These are phyloP conservation scores for Boletellus deceptivus DNA, from an alignment of 1,284 basidiomycete species.

Conservation along the genomic window DNA sequence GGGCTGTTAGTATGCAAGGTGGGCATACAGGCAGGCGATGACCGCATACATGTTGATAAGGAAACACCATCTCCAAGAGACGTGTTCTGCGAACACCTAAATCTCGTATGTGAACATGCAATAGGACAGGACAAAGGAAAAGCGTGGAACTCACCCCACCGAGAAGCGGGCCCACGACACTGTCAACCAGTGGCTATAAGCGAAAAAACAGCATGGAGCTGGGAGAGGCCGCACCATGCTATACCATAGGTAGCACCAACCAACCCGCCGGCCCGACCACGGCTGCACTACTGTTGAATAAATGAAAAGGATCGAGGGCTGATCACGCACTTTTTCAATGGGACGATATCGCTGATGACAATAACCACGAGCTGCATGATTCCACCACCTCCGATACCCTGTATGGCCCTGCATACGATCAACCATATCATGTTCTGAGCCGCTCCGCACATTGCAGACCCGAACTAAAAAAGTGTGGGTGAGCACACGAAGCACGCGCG, in stretches of 20 bases:
- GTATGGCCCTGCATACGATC: conserved; percentile 72
- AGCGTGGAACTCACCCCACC: conserved; percentile 54
- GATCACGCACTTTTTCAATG: conserved; percentile 61
- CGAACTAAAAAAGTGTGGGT: conserved; percentile 45
- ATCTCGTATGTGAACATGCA: conserved; percentile 1
- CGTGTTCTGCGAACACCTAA: conserved; percentile 64
- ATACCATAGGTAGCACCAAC: conserved; percentile 82
- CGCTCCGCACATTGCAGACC: conserved; percentile 79
- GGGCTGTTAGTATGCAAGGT: conserved; percentile 28
- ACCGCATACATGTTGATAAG: conserved; percentile 64
- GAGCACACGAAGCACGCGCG: neutral
- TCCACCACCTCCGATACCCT: conserved; percentile 82
- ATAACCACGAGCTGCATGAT: conserved; percentile 68
- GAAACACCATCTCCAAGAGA: conserved; percentile 79
- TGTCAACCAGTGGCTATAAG: conserved; percentile 21
- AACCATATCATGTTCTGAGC: conserved; percentile 79
- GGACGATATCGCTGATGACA: conserved; percentile 78
- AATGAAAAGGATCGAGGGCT: neutral
- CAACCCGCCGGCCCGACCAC: conserved; percentile 71
- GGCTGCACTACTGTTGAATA: conserved; percentile 38
- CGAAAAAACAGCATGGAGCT: neutral
- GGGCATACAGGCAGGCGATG: neutral
- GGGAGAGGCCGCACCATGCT: conserved; percentile 44
- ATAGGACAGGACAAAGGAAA: neutral
- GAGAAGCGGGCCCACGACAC: conserved; percentile 74